Conservation (phyloP, 2,329 filamentous ascomycete genomes). For the Leptographium lundbergii region DNA sequence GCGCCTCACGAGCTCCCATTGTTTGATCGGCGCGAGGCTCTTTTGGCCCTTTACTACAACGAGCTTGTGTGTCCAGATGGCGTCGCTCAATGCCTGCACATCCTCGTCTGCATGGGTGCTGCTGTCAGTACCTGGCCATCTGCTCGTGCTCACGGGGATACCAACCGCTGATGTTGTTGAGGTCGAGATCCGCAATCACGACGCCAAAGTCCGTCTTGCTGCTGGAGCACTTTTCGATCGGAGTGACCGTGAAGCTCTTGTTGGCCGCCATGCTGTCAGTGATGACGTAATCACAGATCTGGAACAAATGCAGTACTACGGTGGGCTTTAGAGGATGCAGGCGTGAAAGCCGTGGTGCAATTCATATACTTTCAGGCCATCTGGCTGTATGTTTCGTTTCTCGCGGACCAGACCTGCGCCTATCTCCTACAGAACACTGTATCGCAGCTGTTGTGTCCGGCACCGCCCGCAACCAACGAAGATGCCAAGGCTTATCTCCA, state of each 20-base stretch:
- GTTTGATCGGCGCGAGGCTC: constrained; percentile 25
- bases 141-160: not conserved
- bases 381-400: too few relatives aligned
- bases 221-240: constrained; percentile 14
- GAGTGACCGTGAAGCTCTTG: constrained; percentile 26
- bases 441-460: not conserved
- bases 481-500: not conserved
- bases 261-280: not conserved
- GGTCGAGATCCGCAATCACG: constrained; percentile 22
- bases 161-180: constrained; percentile 22
- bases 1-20: constrained; percentile 30
- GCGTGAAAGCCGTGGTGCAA: not conserved
- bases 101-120: constrained; percentile 18
- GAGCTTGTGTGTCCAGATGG: constrained; percentile 30
- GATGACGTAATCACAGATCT: too few relatives aligned
- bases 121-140: not conserved
- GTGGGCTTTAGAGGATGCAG: not conserved
- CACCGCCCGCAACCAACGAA: not conserved
- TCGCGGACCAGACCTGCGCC: not conserved
- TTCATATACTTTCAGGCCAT: not conserved
- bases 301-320: too few relatives aligned
- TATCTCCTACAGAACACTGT: not conserved
- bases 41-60: constrained; percentile 30
- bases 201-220: constrained; percentile 27
- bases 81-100: constrained; percentile 22